Evolutionary conservation across 2,329 filamentous ascomycete species (phyloP), one percentile per base, ranked within the genome.

Genomic region (Boeremia lycopersici): DNA sequence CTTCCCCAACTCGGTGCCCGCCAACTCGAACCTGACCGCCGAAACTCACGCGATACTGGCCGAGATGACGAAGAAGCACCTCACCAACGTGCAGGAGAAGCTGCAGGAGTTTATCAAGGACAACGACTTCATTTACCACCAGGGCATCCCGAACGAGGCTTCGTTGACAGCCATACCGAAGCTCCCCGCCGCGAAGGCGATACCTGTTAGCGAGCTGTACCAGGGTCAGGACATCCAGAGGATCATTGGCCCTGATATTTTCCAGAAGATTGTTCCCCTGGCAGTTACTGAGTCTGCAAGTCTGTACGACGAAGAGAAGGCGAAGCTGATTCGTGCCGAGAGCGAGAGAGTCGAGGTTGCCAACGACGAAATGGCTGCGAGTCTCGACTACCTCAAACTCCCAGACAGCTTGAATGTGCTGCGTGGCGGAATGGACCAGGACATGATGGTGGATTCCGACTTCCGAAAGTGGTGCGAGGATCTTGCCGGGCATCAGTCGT

Each of bases 121-220:
- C 74, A 99, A 99, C 64, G 95, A 99, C 72, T 98, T 95, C 75
- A 96, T 99, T 72, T 99, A 99, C 71, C 95, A 99, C 72, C 91
- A 98, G 65, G 88, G 86, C 1, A 88, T 99, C 1, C 93, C 95
- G 0, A 87, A 88, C 9, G 92, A 97, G 74, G 90, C 92, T 4
- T 89, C 88, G 26, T 79, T 99, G 11, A 79, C 90, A 1, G 84
- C 89, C 1, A 92, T 99, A 43, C 84, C 92, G 3, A 99, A 98
- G 74, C 82, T 98, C 13, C 92, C 93, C 4, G 96, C 95, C 1
- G 93, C 95, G 7, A 99, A 99, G 74, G 92, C 95, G 3, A 98
- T 99, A 59, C 93, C 95, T 0, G 93, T 99, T 28, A 96, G 90
- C 71, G 96, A 99, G 72, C 81, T 99, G 0, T 99, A 99, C 70